phyloP scores from a whole-genome alignment of 2,329 filamentous ascomycete species.

The Aspergillus aculeatus region DNA sequence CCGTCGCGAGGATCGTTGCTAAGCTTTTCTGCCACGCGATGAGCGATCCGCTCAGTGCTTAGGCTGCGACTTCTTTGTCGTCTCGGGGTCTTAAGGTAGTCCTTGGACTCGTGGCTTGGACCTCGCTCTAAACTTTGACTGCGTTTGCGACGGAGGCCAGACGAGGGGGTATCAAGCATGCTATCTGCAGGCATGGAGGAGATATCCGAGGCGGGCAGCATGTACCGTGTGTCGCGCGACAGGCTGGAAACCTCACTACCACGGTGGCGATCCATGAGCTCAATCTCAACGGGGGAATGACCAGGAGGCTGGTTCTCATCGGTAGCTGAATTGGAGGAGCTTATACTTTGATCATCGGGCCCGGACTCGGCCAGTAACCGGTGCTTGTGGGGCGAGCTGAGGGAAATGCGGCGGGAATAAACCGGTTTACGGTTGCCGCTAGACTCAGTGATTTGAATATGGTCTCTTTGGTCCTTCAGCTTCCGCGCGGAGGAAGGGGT shows the following conservation, averaged over 20 bases:
- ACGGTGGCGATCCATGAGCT: constrained; percentile 69
- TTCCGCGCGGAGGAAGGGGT: constrained; percentile 69
- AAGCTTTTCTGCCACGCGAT: constrained; percentile 68
- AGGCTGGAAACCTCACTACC: constrained; percentile 64
- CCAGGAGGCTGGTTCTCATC: constrained; percentile 74
- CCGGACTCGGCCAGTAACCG: constrained; percentile 33
- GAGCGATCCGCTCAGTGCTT: constrained; percentile 65
- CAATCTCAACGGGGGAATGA: constrained; percentile 77
- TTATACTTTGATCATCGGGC: constrained; percentile 64
- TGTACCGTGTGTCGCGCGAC: constrained; percentile 62
- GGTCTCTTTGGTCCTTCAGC: constrained; percentile 60
- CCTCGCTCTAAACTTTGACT: constrained; percentile 52
- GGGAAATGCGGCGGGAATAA: constrained; percentile 66
- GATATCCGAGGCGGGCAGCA: constrained; percentile 75
- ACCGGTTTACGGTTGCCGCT: constrained; percentile 70
- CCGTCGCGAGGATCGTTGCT: constrained; percentile 51
- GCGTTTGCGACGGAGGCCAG: constrained; percentile 46
- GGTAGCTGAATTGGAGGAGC: constrained; percentile 73
- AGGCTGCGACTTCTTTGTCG: constrained; percentile 61
- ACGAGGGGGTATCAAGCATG: constrained; percentile 59
- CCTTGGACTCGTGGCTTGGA: constrained; percentile 32
- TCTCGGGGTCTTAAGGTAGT: constrained; percentile 59
- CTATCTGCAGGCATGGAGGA: constrained; percentile 77
- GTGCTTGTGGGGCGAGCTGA: constrained; percentile 47
- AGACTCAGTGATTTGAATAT: constrained; percentile 82